Evolutionary conservation across 2,329 filamentous ascomycete genomes (phyloP).

Genomic region (Mycosphaerella sp.): DNA sequence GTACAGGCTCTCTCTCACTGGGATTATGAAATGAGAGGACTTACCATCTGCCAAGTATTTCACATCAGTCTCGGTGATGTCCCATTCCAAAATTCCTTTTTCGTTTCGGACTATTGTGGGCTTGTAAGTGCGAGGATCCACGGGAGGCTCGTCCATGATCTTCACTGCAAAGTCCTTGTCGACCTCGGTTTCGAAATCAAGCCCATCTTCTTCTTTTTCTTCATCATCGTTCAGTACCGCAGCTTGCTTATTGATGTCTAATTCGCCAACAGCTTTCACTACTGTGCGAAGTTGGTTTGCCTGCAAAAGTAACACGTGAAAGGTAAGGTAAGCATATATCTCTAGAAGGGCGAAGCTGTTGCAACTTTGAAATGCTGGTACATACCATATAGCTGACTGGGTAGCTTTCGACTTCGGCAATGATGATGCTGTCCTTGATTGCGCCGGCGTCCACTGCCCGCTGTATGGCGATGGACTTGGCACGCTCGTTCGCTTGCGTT

Average conservation of each 20-base stretch:
- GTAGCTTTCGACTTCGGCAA: slow-evolving; percentile 43
- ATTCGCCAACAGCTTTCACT: slow-evolving; percentile 31
- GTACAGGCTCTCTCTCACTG: too few relatives aligned
- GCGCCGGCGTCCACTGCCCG: slow-evolving; percentile 33
- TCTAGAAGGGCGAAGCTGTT: too few relatives aligned
- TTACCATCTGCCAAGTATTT: slow-evolving; percentile 49
- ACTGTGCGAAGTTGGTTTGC: slow-evolving; percentile 32
- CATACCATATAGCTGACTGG: slow-evolving; percentile 30
- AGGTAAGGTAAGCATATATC: too few relatives aligned
- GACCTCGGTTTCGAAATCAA: slow-evolving; percentile 14
- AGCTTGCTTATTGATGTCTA: slow-evolving; percentile 26
- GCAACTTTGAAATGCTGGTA: too few relatives aligned
- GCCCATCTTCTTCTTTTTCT: slow-evolving; percentile 3
- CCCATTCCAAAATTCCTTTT: slow-evolving; percentile 46
- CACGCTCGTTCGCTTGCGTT: slow-evolving; percentile 37
- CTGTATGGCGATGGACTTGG: slow-evolving; percentile 34
- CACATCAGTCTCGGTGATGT: slow-evolving; percentile 53
- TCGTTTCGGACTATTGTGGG: slow-evolving; percentile 39
- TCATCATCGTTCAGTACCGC: slow-evolving; percentile 17
- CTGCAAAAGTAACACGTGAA: too few relatives aligned
- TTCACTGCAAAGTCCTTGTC: slow-evolving; percentile 34
- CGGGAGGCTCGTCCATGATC: slow-evolving; percentile 26
- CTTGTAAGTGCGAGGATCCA: slow-evolving; percentile 37
- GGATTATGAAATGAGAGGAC: too few relatives aligned
- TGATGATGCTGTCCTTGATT: slow-evolving; percentile 36